A percentile compares a stretch with the other conserved stretches of the same genome.
Conservation (phyloP, 2,329 filamentous ascomycete genomes). For the Sphaerostilbella broomeana region DNA sequence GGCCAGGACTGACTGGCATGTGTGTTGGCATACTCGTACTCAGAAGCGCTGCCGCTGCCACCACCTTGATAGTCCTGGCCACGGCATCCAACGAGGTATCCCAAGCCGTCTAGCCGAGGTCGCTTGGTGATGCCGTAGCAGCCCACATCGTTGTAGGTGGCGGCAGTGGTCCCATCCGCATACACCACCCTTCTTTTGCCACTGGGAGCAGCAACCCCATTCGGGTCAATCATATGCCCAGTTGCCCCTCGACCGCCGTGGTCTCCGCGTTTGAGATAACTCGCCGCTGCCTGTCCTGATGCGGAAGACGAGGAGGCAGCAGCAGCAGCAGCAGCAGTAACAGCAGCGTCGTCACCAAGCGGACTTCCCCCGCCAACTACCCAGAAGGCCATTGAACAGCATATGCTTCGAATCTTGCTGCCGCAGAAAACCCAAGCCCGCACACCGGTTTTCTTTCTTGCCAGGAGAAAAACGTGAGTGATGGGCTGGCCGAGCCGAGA, state of each 20-base stretch:
- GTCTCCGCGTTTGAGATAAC: slow-evolving; percentile 10
- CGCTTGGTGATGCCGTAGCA: slow-evolving; percentile 12
- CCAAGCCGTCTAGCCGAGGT: slow-evolving; percentile 13
- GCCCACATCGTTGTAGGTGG: slow-evolving; percentile 8
- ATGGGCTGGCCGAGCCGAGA: too few relatives aligned
- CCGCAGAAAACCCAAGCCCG: not conserved
- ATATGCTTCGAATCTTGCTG: slow-evolving; percentile 21
- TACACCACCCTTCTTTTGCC: slow-evolving; percentile 12
- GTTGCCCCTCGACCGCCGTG: slow-evolving; percentile 2
- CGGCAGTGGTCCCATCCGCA: slow-evolving; percentile 7
- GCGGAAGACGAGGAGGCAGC: slow-evolving; percentile 6
- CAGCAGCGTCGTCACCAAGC: slow-evolving; percentile 21
- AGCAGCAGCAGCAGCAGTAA: too few relatives aligned
- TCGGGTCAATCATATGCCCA: not conserved
- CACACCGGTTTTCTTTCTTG: too few relatives aligned
- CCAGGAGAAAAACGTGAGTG: too few relatives aligned
- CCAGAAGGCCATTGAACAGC: slow-evolving; percentile 35
- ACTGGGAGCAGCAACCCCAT: slow-evolving; percentile 4
- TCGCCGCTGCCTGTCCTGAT: slow-evolving; percentile 8
- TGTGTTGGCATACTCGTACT: slow-evolving; percentile 6
- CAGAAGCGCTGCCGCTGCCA: slow-evolving; percentile 1
- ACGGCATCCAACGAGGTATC: slow-evolving; percentile 11
- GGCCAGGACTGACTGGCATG: not conserved
- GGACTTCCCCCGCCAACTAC: slow-evolving; percentile 29
- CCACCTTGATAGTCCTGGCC: slow-evolving; percentile 7